Evolutionary conservation across 2,329 filamentous ascomycete species (phyloP).

Genomic region (Aspergillus unguis): DNA sequence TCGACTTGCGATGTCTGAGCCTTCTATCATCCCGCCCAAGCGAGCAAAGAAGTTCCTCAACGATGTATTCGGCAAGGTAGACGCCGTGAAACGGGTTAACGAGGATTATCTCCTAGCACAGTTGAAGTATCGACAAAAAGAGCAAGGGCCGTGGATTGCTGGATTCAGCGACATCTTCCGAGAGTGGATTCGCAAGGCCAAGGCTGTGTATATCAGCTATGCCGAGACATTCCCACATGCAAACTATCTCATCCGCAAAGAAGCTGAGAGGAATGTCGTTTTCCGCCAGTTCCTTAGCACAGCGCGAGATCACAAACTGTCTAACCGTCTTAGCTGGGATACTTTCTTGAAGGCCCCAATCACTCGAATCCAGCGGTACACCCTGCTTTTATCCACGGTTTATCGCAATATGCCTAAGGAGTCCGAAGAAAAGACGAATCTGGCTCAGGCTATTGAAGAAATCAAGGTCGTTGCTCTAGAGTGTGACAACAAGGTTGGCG

Average conservation of each 20-base stretch:
- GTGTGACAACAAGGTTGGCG: slow-evolving; percentile 87
- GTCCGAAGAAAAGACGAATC: slow-evolving; percentile 82
- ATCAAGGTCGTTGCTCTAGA: slow-evolving; percentile 86
- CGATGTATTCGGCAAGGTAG: slow-evolving; percentile 86
- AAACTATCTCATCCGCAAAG: slow-evolving; percentile 75
- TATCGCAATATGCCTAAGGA: slow-evolving; percentile 79
- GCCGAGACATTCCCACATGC: slow-evolving; percentile 83
- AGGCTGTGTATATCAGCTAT: slow-evolving; percentile 84
- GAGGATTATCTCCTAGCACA: slow-evolving; percentile 89
- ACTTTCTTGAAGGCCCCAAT: slow-evolving; percentile 93
- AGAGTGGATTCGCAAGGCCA: slow-evolving; percentile 96
- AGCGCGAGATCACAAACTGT: slow-evolving; percentile 72
- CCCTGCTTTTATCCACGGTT: slow-evolving; percentile 76
- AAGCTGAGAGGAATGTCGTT: slow-evolving; percentile 76
- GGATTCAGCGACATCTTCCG: slow-evolving; percentile 97
- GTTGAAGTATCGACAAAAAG: slow-evolving; percentile 92
- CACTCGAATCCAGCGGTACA: slow-evolving; percentile 86
- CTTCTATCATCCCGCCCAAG: slow-evolving; percentile 75
- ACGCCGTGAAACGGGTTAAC: slow-evolving; percentile 84
- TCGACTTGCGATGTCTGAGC: slow-evolving; percentile 67
- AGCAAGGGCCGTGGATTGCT: slow-evolving; percentile 90
- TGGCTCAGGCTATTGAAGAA: slow-evolving; percentile 81
- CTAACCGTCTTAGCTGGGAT: slow-evolving; percentile 84
- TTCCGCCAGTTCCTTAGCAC: slow-evolving; percentile 85
- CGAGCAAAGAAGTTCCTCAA: slow-evolving; percentile 74